phyloP scores from a whole-genome alignment of 2,329 filamentous ascomycete species.

The Phaeophleospora eucalypticola region DNA sequence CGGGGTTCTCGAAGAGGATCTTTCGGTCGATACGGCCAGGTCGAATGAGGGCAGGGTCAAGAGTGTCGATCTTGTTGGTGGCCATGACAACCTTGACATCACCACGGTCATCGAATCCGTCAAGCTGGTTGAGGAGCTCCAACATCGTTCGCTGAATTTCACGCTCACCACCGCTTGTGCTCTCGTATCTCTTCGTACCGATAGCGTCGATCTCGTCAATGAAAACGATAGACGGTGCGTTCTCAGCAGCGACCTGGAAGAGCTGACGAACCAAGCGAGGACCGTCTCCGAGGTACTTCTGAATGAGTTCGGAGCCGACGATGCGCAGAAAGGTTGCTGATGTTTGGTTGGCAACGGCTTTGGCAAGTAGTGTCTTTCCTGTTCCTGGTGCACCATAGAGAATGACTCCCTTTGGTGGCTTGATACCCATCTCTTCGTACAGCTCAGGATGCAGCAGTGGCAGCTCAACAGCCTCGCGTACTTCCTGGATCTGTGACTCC shows the following conservation, averaged over 20 bases:
- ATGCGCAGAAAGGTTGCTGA: constrained; percentile 97
- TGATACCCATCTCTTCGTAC: constrained; percentile 99
- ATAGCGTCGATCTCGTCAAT: constrained; percentile 99
- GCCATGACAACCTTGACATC: constrained; percentile 99
- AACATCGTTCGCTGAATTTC: constrained; percentile 99
- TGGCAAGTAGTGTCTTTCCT: constrained; percentile 91
- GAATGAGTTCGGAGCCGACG: constrained; percentile 93
- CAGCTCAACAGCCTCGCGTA: constrained; percentile 92
- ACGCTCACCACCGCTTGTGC: constrained; percentile 90
- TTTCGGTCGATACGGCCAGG: constrained; percentile 98
- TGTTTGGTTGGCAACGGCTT: constrained; percentile 98
- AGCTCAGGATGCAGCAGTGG: constrained; percentile 92
- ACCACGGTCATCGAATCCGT: constrained; percentile 96
- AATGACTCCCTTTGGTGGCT: constrained; percentile 98
- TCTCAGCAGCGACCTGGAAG: constrained; percentile 92
- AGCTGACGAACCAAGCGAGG: constrained; percentile 92
- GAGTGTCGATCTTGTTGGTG: constrained; percentile 98
- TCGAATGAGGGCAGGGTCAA: constrained; percentile 92
- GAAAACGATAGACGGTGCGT: constrained; percentile 95
- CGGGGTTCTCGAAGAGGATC: constrained; percentile 74
- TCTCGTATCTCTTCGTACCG: constrained; percentile 97
- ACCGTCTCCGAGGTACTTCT: constrained; percentile 97
- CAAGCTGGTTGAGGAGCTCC: constrained; percentile 94
- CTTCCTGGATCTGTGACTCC: constrained; percentile 94
- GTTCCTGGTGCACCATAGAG: constrained; percentile 96